Percentiles rank a stretch among this genome's conserved stretches.
These are phyloP conservation scores for Calonectria pseudoreteaudii DNA, from an alignment of 2,329 filamentous ascomycete species.

Conservation along the genomic window DNA sequence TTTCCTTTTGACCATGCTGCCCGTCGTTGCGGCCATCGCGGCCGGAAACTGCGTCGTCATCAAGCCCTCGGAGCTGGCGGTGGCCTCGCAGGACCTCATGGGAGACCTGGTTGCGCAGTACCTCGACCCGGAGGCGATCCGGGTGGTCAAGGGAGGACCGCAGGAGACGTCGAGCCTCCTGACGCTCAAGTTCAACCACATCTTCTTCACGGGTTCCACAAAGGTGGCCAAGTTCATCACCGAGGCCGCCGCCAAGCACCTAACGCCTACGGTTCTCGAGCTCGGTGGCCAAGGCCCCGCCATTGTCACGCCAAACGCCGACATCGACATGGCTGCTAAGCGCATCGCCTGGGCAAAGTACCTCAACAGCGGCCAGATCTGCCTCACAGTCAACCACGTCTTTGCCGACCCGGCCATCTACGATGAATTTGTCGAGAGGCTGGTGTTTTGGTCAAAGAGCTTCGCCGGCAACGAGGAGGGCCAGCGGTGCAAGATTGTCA, in stretches of 20 bases:
- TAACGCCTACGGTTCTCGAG: conserved; percentile 59
- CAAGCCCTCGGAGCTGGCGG: conserved; percentile 59
- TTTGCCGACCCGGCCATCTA: conserved; percentile 55
- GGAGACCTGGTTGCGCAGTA: conserved; percentile 54
- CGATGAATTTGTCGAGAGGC: conserved; percentile 47
- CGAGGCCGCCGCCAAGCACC: conserved; percentile 55
- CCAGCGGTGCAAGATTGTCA: conserved; percentile 50
- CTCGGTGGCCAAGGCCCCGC: conserved; percentile 59
- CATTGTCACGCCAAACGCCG: conserved; percentile 54
- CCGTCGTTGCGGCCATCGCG: conserved; percentile 55
- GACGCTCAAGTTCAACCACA: conserved; percentile 54
- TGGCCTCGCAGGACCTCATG: conserved; percentile 50
- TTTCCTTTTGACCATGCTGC: conserved; percentile 51
- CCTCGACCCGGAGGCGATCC: conserved; percentile 53
- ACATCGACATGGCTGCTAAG: conserved; percentile 57
- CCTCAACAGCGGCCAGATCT: conserved; percentile 51
- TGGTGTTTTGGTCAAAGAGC: conserved; percentile 17
- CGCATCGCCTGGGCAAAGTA: conserved; percentile 57
- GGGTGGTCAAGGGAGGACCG: conserved; percentile 50
- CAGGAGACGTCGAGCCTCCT: conserved; percentile 52
- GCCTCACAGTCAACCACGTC: conserved; percentile 54
- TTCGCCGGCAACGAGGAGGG: neutral
- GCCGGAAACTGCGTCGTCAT: conserved; percentile 55
- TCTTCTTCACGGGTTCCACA: conserved; percentile 59
- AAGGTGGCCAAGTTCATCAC: conserved; percentile 52